A percentile compares a stretch with the other conserved stretches of the same genome.
phyloP scores from a whole-genome alignment of 1,284 basidiomycete genomes.

The Mycosarcoma mackinlayi region DNA sequence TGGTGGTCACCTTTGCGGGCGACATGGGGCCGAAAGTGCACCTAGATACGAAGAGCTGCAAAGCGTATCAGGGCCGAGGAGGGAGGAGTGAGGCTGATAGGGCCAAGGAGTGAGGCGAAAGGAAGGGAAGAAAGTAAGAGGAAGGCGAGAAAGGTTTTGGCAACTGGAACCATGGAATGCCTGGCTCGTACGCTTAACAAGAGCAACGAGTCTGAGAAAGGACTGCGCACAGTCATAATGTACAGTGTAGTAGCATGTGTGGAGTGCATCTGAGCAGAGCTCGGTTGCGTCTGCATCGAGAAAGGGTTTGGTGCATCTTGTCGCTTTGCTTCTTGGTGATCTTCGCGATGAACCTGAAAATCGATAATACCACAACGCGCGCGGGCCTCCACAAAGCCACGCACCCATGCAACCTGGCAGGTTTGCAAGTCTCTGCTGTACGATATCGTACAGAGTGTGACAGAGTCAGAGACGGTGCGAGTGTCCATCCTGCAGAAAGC shows the following conservation, averaged over 20 bases:
- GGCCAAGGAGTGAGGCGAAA: neutral
- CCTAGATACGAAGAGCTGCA: slow-evolving; percentile 4
- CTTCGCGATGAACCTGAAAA: slow-evolving; percentile 38
- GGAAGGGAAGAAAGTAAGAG: neutral
- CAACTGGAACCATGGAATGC: neutral
- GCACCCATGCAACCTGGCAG: neutral
- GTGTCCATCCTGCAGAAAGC: no score
- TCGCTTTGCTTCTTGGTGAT: slow-evolving; percentile 6
- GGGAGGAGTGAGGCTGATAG: neutral
- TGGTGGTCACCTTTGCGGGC: slow-evolving; percentile 24
- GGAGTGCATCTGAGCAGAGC: neutral
- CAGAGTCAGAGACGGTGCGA: no score
- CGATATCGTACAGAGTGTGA: no score
- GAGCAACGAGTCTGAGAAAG: neutral
- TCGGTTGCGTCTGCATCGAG: neutral
- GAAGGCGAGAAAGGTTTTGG: neutral
- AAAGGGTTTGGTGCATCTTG: neutral
- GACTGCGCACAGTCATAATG: no score
- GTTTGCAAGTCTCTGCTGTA: neutral
- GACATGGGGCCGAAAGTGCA: slow-evolving; percentile 21
- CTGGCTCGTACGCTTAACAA: no score
- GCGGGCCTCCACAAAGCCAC: slow-evolving; percentile 37
- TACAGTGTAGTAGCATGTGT: no score
- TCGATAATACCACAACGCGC: slow-evolving; percentile 20
- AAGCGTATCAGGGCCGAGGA: neutral